Base-by-base conservation (phyloP, 495 filamentous ascomycete species). In the Tetracladium marchalianum region DNA sequence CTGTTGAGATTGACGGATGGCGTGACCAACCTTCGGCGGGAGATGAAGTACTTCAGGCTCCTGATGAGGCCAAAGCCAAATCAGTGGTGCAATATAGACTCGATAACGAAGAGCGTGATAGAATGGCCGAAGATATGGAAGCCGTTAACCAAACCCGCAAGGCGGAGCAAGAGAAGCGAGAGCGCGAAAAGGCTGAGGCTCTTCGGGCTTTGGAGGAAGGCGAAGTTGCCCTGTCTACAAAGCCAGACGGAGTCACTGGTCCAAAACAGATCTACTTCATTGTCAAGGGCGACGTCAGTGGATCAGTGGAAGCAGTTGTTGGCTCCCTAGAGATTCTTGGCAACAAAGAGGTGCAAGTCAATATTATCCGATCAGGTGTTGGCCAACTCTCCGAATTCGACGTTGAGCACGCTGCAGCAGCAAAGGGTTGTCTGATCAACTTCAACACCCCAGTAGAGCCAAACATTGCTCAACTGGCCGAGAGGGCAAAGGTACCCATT, bases 1-100 rank as follows among this genome's bases (percentile, higher is more conserved):
- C 92, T 0, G 85, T 95, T 6, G 87, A 96, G 59, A 75, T 99
- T 39, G 81, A 94, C 47, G 93, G 93, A 4, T 99, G 93, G 93
- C 80, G 80, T 52, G 89, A 94, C 42, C 84, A 90, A 37, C 90
- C 93, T 0, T 67, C 69, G n/a, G 93, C 93, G 11, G 93, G 93
- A 24, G 84, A 92, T 54, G 77, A 88, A 64, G 80, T 95, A 9
- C 67, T 99, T 1, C 85, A 97, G 62, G 85, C 90, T 0, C 67
- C 71, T 0, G 73, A 75, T 50, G 92, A 99, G 61, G 76, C 80
- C 43, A 80, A 74, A 51, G 93, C 90, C 17, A 88, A 87, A 57
- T 66, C 69, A 0, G 92, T 88, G n/a, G 76, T 90, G 2, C 76
- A 81, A 2, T 88, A 85, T 55, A 81, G 93, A 12, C 55, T 73